Base-by-base conservation (phyloP, 169 alveolate genomes). In the Plasmodium vivax region DNA sequence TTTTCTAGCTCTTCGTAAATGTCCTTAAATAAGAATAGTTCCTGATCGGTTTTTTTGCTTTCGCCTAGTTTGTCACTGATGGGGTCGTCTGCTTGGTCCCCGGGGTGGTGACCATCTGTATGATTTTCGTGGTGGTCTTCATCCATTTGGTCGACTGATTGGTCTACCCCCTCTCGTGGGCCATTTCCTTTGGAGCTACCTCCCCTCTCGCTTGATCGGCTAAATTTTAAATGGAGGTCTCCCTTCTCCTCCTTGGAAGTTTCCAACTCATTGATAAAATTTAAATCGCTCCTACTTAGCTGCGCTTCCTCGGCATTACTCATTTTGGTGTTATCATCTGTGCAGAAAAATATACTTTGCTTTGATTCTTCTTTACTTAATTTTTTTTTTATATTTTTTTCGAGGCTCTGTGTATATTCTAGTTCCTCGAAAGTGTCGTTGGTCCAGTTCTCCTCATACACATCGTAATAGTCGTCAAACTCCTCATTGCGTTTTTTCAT, bases 401-500 rank as follows among this genome's bases (percentile, higher is more conserved):
- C 93, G 43, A 87, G 68, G 72, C 93, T 87, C 36, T 87, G 87
- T 3, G 87, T 87, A 51, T 54, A 87, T 87, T 87, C 88, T 41
- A 87, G 72, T 32, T 87, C 93, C 12, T 58, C 93, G 68, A 87
- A 87, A 34, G 93, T 87, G 41, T 87, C 93, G 36, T 47, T 73
- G 34, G 93, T 75, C 93, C 93, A 87, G 43, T 77, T 87, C 36
- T 87, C 93, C 51, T 87, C 85, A 58, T 79, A 71, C n/a, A 58
- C 85, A 30, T 87, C 93, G 81, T 87, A 87, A 77, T 87, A 87
- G 83, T 87, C 93, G 68, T 87, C 93, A 30, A 79, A 87, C 45
- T 75, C 87, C 3, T 75, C 93, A 7, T 58, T 87, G 43, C 54
- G 54, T 34, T 75, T 87, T 87, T 71, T 41, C 93, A 87, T 87